Evolutionary conservation across 306 rosid genomes (phyloP).

Genomic region (Quercus cerris): DNA sequence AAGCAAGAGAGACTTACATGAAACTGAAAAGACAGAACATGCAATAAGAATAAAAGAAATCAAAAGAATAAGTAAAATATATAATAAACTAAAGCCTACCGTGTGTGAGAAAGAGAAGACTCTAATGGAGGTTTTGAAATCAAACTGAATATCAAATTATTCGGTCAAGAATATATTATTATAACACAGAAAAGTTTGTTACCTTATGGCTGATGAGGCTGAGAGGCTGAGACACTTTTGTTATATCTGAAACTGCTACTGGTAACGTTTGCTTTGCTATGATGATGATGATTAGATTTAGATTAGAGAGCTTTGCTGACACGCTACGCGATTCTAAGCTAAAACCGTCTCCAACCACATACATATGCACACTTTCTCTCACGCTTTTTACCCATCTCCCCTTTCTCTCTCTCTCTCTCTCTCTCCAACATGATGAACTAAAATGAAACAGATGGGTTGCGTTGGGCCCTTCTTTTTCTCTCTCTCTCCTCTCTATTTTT

Average conservation of each 20-base stretch:
- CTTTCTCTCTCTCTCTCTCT: too few species aligned
- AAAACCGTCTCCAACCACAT: constrained; percentile 42
- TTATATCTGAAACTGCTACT: constrained; percentile 27
- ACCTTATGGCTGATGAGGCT: constrained; percentile 25
- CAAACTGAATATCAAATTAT: not conserved
- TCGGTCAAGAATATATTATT: not conserved
- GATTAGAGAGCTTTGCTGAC: constrained; percentile 42
- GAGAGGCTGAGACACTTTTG: constrained; percentile 15
- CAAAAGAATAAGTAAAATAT: not conserved
- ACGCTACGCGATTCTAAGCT: constrained; percentile 53
- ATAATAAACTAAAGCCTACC: not conserved
- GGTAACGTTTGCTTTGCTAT: constrained; percentile 25
- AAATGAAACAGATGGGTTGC: constrained; percentile 48
- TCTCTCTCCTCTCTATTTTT: constrained; percentile 32
- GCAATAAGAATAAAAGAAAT: not conserved
- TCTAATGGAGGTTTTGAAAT: not conserved
- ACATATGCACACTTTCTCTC: constrained; percentile 20
- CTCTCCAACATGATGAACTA: constrained; percentile 28
- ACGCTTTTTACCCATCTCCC: constrained; percentile 21
- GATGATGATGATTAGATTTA: constrained; percentile 30
- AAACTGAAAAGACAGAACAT: not conserved
- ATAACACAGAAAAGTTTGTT: not conserved
- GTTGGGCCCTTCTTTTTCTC: constrained; percentile 53
- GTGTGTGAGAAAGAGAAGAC: not conserved
- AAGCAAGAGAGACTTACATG: not conserved